A percentile compares a stretch with the other conserved stretches of the same genome.
Conservation (phyloP, 176 grass and related monocot species). For the Otatea glauca region DNA sequence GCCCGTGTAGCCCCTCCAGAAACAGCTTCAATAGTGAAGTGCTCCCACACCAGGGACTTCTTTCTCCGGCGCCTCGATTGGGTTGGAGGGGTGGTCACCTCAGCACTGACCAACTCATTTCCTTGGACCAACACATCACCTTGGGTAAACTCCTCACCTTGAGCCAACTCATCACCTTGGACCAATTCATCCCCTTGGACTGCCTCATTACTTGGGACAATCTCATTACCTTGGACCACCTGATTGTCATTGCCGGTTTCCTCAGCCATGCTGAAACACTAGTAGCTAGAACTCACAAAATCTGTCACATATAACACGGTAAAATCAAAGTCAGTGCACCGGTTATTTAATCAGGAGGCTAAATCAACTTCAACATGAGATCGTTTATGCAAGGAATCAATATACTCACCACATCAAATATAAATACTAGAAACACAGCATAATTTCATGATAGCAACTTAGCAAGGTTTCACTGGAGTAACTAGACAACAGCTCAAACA, state of each 20-base stretch:
- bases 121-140: conserved; percentile 27
- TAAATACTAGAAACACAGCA: neutral
- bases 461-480: neutral
- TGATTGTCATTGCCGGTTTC: conserved; percentile 36
- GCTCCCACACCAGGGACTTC: conserved; percentile 69
- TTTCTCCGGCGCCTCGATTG: conserved; percentile 48
- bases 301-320: neutral
- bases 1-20: conserved; percentile 60
- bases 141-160: conserved; percentile 23
- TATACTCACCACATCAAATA: neutral
- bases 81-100: conserved; percentile 35
- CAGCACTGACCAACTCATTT: conserved; percentile 31
- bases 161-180: conserved; percentile 15
- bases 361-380: neutral
- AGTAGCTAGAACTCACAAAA: conserved; percentile 18
- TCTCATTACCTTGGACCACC: conserved; percentile 31
- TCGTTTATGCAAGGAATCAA: neutral
- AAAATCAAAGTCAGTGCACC: conserved; percentile 5
- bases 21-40: conserved; percentile 65
- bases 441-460: neutral
- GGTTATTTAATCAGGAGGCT: neutral
- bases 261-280: conserved; percentile 37
- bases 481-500: neutral
- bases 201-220: conserved; percentile 25
- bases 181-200: conserved; percentile 13